Evolutionary conservation across 768 basidiomycete genomes (phyloP), one percentile per base, ranked within the genome.

Genomic region (Flagelloscypha sp.): DNA sequence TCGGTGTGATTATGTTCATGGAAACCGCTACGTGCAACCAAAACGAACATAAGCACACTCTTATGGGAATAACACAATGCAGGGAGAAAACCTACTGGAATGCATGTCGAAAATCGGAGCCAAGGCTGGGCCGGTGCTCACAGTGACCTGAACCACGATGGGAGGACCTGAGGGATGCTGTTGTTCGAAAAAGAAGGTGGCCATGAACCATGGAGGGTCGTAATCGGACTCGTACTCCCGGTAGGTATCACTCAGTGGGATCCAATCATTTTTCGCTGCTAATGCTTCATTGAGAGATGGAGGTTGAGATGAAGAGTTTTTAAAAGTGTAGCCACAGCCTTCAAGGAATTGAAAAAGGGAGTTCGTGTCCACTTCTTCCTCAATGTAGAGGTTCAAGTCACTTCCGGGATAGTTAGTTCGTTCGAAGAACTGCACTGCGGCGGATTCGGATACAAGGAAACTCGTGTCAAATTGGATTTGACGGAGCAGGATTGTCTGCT

Each of bases 371-470:
- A n/a, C n/a, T n/a, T n/a, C n/a, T n/a, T n/a, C 48, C 10, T 57
- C 48, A 16, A 49, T 48, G 39, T 66, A 66, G 11, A 66, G 29
- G 33, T 67, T 65, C 11, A 66, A 50, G 38, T 66, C 62, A 2
- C 59, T 42, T 6, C 46, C 47, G 12, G 54, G 46, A 37, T 65
- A 66, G 32, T 49, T 47, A 0, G 50, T 47, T 19, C 63, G 40
- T 29, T 60, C 61, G 24, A 67, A 45, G 41, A 67, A 62, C 27
- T 67, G 64, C 7, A 64, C 54, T 0, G 63, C 65, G 25, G 45
- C 48, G 0, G 64, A 64, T 12, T 62, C 65, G 7, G 64, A 65
- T 13, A 67, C 52, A 12, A 66, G 46, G 0, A 54, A 50, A 24
- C 50, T 50, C 0, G 64, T 64, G 13, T 35, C 46, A 0, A 58